phyloP scores from a whole-genome alignment of 306 rosid species.

The Quercus mongolica region DNA sequence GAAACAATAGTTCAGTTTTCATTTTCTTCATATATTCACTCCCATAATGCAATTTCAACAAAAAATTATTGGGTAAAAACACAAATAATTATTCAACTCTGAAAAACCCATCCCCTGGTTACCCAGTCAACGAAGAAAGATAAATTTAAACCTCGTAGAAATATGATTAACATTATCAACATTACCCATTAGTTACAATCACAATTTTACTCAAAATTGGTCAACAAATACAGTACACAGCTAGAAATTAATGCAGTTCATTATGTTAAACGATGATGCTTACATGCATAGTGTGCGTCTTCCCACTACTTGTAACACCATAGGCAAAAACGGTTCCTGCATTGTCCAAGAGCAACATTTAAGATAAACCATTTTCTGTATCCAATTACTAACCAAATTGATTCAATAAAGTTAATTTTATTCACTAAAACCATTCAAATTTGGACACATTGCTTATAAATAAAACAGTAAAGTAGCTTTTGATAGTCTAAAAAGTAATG shows the following conservation, averaged over 20 bases:
- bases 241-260: not conserved
- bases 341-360: constrained; percentile 11
- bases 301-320: constrained; percentile 99
- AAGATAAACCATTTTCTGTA: constrained; percentile 25
- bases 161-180: not conserved
- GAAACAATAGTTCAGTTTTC: not conserved
- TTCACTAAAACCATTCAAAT: constrained; percentile 6
- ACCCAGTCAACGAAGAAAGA: not conserved
- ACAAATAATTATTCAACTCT: not conserved
- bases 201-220: not conserved
- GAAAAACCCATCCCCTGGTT: not conserved
- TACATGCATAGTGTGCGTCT: constrained; percentile 99
- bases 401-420: not conserved
- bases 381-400: constrained; percentile 7
- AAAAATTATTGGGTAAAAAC: not conserved
- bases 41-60: not conserved
- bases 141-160: not conserved
- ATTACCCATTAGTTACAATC: not conserved
- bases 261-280: constrained; percentile 31
- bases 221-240: not conserved
- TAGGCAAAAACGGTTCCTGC: constrained; percentile 99
- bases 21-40: not conserved
- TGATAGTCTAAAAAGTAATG: not conserved
- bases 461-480: not conserved
- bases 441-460: not conserved